phyloP scores from a whole-genome alignment of 352 stramenopile species.

The Globisporangium perplexum region DNA sequence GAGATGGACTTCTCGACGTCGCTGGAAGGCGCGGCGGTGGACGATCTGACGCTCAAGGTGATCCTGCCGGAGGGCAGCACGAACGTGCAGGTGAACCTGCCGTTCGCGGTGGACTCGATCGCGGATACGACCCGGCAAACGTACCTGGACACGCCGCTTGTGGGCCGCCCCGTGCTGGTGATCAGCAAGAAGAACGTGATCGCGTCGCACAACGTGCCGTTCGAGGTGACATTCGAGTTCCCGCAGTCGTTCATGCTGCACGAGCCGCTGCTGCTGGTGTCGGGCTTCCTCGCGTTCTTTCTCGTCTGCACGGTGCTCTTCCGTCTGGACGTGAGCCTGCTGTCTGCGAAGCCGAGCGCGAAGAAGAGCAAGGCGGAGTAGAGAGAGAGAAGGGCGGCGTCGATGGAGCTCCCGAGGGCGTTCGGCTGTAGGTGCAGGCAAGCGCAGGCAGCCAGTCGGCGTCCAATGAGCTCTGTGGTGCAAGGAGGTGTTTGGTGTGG shows the following conservation, averaged over 20 bases:
- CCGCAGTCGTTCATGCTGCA: slow-evolving; percentile 75
- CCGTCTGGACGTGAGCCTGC: slow-evolving; percentile 77
- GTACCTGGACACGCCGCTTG: slow-evolving; percentile 78
- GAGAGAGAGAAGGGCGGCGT: slow-evolving; percentile 6
- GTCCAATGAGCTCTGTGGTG: neutral
- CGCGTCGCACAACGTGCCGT: slow-evolving; percentile 75
- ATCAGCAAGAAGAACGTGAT: slow-evolving; percentile 84
- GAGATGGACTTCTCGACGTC: slow-evolving; percentile 83
- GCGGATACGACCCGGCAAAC: slow-evolving; percentile 67
- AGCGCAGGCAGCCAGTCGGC: neutral
- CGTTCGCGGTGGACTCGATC: slow-evolving; percentile 59
- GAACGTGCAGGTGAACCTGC: slow-evolving; percentile 75
- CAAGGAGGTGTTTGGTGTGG: neutral
- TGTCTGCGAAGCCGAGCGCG: slow-evolving; percentile 18
- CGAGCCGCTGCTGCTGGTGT: slow-evolving; percentile 83
- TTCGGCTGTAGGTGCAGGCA: neutral
- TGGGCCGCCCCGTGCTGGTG: slow-evolving; percentile 78
- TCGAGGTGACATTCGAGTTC: slow-evolving; percentile 87
- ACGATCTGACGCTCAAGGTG: slow-evolving; percentile 85
- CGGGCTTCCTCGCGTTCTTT: slow-evolving; percentile 80
- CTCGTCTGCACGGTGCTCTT: slow-evolving; percentile 83
- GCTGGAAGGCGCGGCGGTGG: slow-evolving; percentile 69
- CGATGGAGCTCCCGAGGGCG: neutral
- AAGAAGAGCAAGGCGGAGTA: slow-evolving; percentile 74
- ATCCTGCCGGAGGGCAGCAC: slow-evolving; percentile 78